A percentile compares a stretch with the other conserved stretches of the same genome.
phyloP scores from a whole-genome alignment of 1,284 basidiomycete genomes.

The Hemileia vastatrix region DNA sequence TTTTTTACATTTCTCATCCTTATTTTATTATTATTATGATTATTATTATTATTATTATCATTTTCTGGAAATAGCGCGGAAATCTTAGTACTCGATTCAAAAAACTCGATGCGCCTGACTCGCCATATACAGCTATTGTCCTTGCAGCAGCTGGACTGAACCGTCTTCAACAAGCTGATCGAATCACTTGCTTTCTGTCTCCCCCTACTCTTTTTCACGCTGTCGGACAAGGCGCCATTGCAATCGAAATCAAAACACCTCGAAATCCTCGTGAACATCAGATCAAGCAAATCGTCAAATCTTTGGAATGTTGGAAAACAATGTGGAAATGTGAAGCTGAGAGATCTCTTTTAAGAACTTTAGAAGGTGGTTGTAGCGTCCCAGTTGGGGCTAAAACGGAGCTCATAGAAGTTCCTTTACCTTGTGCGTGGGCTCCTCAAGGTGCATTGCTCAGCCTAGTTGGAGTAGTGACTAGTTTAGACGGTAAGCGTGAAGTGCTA shows the following conservation, averaged over 20 bases:
- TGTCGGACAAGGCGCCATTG: conserved; percentile 88
- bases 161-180: conserved; percentile 57
- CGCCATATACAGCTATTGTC: conserved; percentile 79
- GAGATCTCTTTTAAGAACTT: conserved; percentile 68
- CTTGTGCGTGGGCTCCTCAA: conserved; percentile 30
- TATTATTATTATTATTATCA: conserved; percentile 9
- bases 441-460: conserved; percentile 54
- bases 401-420: conserved; percentile 28
- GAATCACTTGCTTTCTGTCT: conserved; percentile 66
- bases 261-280: conserved; percentile 48
- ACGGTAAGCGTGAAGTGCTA: conserved; percentile 62
- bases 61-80: conserved; percentile 52
- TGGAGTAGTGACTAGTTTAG: conserved; percentile 68
- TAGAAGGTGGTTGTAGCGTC: conserved; percentile 95
- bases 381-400: conserved; percentile 75
- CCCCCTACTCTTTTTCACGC: conserved; percentile 74
- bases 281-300: conserved; percentile 56
- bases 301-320: conserved; percentile 64
- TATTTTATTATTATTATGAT: too few relatives aligned
- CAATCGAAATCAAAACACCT: conserved; percentile 65
- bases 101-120: conserved; percentile 77
- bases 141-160: conserved; percentile 88
- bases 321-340: conserved; percentile 70
- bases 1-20: too few relatives aligned
- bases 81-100: conserved; percentile 61